These are phyloP conservation scores for Albizia julibrissin DNA, from an alignment of 306 rosid genomes.

Conservation along the genomic window DNA sequence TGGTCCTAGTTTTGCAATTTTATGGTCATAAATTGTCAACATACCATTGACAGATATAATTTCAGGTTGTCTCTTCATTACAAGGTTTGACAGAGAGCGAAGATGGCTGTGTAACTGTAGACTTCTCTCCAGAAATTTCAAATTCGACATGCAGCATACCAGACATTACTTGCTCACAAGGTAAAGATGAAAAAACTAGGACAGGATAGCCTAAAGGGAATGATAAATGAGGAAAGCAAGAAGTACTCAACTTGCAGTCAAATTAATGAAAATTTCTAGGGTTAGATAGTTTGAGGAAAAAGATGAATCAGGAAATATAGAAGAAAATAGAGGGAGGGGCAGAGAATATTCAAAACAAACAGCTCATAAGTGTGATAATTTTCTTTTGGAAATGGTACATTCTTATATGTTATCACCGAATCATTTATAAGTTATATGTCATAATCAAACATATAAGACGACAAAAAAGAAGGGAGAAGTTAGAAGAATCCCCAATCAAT, in stretches of 20 bases:
- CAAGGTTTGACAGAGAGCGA: neutral
- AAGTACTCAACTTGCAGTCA: neutral
- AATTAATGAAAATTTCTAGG: neutral
- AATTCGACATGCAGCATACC: neutral
- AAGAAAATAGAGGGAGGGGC: neutral
- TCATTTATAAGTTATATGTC: neutral
- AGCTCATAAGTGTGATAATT: neutral
- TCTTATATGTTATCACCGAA: neutral
- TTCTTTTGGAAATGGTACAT: neutral
- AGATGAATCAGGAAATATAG: neutral
- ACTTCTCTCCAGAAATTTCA: neutral
- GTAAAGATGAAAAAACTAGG: neutral
- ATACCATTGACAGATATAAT: neutral
- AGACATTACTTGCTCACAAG: neutral
- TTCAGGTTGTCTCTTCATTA: conserved; percentile 21
- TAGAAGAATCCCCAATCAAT: neutral
- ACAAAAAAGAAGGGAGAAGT: neutral
- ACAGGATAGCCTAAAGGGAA: neutral
- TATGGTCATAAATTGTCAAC: neutral
- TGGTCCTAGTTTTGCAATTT: neutral
- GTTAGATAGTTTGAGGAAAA: neutral
- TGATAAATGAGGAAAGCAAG: neutral
- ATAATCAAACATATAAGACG: conserved; percentile 33
- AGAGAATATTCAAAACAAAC: neutral
- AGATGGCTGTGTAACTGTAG: neutral